Conservation (phyloP, 352 stramenopile species). For the Globisporangium rhizosaccharum region DNA sequence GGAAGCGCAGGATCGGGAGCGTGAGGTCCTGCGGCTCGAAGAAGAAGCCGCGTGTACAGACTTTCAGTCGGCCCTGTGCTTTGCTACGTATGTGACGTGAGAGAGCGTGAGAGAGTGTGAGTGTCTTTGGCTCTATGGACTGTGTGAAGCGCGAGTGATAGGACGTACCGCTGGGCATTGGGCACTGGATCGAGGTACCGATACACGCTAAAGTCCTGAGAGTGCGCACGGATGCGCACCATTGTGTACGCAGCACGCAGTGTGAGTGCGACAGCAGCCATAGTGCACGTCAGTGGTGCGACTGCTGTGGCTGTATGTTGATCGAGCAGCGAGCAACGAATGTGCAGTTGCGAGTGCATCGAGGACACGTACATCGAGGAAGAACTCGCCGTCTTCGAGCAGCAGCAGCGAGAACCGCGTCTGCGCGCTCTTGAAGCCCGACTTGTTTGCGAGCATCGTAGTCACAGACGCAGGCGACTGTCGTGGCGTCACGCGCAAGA, state of each 20-base stretch:
- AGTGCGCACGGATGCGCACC: not conserved
- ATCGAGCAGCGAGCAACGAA: not conserved
- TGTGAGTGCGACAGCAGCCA: not conserved
- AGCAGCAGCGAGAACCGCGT: conserved; percentile 90
- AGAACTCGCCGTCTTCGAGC: conserved; percentile 93
- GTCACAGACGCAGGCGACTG: too few species aligned
- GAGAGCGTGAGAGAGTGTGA: not conserved
- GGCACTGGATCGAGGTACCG: conserved; percentile 61
- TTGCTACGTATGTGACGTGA: conserved; percentile 26
- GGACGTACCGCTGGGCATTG: conserved; percentile 38
- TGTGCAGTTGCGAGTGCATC: not conserved
- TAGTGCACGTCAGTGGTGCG: not conserved
- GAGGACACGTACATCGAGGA: conserved; percentile 76
- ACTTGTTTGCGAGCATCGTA: conserved; percentile 16
- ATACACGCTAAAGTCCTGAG: conserved; percentile 80
- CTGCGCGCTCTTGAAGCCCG: conserved; percentile 20
- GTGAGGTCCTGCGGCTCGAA: conserved; percentile 89
- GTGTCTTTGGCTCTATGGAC: not conserved
- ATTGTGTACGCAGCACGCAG: conserved; percentile 5
- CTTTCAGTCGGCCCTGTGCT: conserved; percentile 73
- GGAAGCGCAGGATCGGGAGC: conserved; percentile 78
- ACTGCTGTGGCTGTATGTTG: not conserved
- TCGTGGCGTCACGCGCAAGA: not conserved
- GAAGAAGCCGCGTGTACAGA: conserved; percentile 88
- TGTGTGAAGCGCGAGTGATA: not conserved